Evolutionary conservation across 495 filamentous ascomycete species (phyloP).

Genomic region (Pyrenula massariospora): DNA sequence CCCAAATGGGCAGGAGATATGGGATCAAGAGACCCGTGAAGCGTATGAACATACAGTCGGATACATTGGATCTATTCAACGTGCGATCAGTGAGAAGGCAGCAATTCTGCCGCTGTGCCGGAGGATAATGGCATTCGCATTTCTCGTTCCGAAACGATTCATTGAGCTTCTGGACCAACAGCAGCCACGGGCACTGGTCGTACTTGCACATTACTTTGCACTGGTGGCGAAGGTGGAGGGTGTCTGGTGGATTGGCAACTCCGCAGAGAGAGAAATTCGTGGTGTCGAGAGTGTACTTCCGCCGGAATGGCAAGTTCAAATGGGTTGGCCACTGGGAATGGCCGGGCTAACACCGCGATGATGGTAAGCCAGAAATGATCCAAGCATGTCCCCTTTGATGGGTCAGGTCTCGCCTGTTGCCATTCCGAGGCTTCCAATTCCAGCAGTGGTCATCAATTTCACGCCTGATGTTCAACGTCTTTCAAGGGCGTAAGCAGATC

Average conservation of each 20-base stretch:
- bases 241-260: conserved; percentile 25
- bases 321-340: conserved; percentile 22
- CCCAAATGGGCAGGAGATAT: conserved; percentile 11
- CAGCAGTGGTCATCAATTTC: too few species aligned
- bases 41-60: conserved; percentile 20
- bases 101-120: conserved; percentile 10
- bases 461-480: too few species aligned
- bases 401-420: too few species aligned
- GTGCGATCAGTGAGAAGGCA: conserved; percentile 14
- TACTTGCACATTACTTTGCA: conserved; percentile 31
- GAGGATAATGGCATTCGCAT: conserved; percentile 22
- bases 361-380: too few species aligned
- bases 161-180: conserved; percentile 17
- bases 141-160: conserved; percentile 16
- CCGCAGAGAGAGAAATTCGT: conserved; percentile 20
- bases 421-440: too few species aligned
- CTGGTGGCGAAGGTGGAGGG: conserved; percentile 13
- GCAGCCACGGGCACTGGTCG: conserved; percentile 27
- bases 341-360: conserved; percentile 2
- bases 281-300: conserved; percentile 17
- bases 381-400: too few species aligned
- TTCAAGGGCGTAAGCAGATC: too few species aligned
- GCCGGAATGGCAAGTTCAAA: conserved; percentile 17
- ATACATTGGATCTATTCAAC: conserved; percentile 19
- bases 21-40: conserved; percentile 15